Base-by-base conservation (phyloP, 1,284 basidiomycete genomes). In the Irpex sp. region DNA sequence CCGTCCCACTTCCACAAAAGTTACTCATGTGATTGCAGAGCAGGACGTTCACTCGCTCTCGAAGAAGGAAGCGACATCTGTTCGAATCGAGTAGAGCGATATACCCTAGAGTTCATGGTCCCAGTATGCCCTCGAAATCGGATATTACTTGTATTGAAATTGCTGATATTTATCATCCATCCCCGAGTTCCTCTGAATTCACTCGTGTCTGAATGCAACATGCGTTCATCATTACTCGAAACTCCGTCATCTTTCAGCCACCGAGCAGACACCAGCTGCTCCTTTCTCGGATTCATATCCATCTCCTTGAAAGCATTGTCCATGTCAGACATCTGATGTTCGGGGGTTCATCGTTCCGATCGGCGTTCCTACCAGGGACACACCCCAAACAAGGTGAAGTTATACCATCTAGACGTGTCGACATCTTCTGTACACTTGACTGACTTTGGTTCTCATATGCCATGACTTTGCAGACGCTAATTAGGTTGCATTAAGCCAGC, bases 41-140 rank as follows among this genome's bases (percentile, higher is more conserved):
- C 86, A 91, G 82, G 90, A 92, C 67, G 68, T 93, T n/a, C 88
- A 92, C 68, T 76, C 86, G 14, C 66, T 91, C 45, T 80, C 82
- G 33, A 89, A 90, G 76, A 88, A 86, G 68, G 84, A 88, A 56
- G 76, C 80, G 10, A 82, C 80, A 8, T 78, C 82, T 67, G 78
- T 85, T 63, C 83, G 83, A 65, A 57, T 69, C 58, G 67, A 68
- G n/a, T 71, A 69, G 63, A 66, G n/a, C 28, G 58, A 61, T 59
- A 65, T 60, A 58, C 45, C 57, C 55, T 10, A 36, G 45, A 45
- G 12, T 21, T 28, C 42, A 18, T 18, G 28, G 28, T 49, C 35
- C 33, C 35, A 47, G 42, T 47, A n/a, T 36, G 28, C n/a, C 16
- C 35, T 58, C 10, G 10, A 35, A 54, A 33, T 47, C 21, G 14